Conservation (phyloP, 2,329 filamentous ascomycete genomes). For the Pleoardoris graminearum region DNA sequence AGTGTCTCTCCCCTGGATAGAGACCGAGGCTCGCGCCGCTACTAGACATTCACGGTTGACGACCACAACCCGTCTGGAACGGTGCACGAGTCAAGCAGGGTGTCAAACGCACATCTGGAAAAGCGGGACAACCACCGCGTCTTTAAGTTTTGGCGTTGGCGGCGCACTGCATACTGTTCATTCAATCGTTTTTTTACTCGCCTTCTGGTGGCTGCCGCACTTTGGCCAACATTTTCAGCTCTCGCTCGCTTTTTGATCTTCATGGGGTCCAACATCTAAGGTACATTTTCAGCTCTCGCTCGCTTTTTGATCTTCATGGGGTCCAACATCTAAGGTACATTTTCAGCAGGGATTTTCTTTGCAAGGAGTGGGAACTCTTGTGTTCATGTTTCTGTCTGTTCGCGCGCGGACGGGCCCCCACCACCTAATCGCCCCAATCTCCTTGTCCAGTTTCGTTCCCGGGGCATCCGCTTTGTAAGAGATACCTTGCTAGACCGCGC, state of each 20-base stretch:
- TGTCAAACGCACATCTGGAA: conserved; percentile 21
- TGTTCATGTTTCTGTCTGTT: conserved; percentile 11
- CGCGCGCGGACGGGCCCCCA: conserved; percentile 7
- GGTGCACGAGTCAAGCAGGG: conserved; percentile 36
- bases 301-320: conserved; percentile 9
- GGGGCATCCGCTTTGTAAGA: conserved; percentile 25
- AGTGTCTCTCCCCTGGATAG: conserved; percentile 30
- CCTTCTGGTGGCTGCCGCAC: conserved; percentile 2
- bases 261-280: conserved; percentile 22
- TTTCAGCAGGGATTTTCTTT: conserved; percentile 14
- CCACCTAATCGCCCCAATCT: conserved; percentile 24
- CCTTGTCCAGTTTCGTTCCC: conserved; percentile 21
- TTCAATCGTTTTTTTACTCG: conserved; percentile 25
- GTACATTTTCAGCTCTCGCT: conserved; percentile 30
- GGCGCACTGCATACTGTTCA: conserved; percentile 29
- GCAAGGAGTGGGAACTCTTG: conserved; percentile 4
- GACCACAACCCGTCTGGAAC: conserved; percentile 45
- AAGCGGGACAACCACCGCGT: conserved; percentile 29
- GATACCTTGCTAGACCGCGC: conserved; percentile 39
- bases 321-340: conserved; percentile 30
- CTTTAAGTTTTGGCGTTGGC: conserved; percentile 33
- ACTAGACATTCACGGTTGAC: conserved; percentile 33
- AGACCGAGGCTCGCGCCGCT: conserved; percentile 27
- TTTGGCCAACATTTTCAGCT: conserved; percentile 14
- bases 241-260: conserved; percentile 19